Conservation (phyloP, 164 flowering plant species). For the Magnolia sinica region DNA sequence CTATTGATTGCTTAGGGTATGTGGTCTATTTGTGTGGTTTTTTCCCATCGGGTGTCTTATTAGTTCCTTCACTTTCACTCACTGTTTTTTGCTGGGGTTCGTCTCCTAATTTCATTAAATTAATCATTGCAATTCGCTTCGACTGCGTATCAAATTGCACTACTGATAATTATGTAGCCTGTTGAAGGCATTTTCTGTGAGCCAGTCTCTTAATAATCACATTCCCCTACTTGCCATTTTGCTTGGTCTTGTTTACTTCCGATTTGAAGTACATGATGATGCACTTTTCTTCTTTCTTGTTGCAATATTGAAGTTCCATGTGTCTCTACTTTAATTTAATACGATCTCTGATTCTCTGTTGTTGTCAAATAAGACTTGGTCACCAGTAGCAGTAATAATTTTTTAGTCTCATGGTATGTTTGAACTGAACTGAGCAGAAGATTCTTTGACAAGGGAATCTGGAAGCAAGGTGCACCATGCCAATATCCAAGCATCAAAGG, state of each 20-base stretch:
- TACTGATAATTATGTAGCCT: not conserved
- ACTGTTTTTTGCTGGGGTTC: not conserved
- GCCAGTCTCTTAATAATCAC: not conserved
- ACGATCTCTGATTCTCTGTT: not conserved
- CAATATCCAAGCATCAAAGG: constrained; percentile 93
- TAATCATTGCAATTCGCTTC: not conserved
- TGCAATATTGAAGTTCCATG: not conserved
- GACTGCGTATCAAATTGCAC: no score
- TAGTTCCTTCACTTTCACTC: not conserved
- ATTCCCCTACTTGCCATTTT: not conserved
- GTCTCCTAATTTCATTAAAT: not conserved
- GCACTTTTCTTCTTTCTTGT: not conserved
- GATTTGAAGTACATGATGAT: no score
- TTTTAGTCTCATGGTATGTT: constrained; percentile 1
- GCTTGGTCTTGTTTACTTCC: not conserved
- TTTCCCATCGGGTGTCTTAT: not conserved
- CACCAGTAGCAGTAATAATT: not conserved
- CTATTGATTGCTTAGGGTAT: no score
- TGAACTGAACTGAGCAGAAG: constrained; percentile 48
- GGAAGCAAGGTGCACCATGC: constrained; percentile 89
- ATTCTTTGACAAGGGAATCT: constrained; percentile 82
- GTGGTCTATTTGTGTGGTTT: no score
- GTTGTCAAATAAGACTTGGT: not conserved
- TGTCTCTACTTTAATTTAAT: not conserved
- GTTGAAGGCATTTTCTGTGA: not conserved